These are phyloP conservation scores for Cylindrotheca fusiformis DNA, from an alignment of 108 stramenopile genomes.

Conservation along the genomic window DNA sequence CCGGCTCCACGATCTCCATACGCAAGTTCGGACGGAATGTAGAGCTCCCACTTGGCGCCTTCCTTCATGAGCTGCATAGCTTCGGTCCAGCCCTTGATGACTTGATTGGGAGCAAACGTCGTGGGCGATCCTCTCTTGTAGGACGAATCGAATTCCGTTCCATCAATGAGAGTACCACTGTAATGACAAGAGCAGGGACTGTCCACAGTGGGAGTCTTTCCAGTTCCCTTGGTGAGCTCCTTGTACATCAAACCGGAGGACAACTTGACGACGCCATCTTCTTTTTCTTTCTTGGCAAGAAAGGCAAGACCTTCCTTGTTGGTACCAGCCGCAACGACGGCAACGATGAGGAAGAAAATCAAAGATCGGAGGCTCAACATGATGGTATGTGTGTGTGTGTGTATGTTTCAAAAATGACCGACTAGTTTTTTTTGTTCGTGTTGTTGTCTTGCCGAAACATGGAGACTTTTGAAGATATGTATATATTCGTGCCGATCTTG, in stretches of 20 bases:
- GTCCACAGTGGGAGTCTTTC: slow-evolving; percentile 61
- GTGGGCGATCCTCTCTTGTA: slow-evolving; percentile 84
- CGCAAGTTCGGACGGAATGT: slow-evolving; percentile 88
- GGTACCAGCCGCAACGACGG: slow-evolving; percentile 59
- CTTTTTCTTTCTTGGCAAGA: slow-evolving; percentile 71
- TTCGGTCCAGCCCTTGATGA: slow-evolving; percentile 88
- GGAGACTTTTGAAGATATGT: too few relatives aligned
- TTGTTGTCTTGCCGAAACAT: too few relatives aligned
- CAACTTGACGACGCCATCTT: slow-evolving; percentile 64
- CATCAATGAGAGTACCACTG: slow-evolving; percentile 87
- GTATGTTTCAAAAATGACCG: neutral
- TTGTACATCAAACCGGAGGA: slow-evolving; percentile 84
- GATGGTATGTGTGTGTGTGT: slow-evolving; percentile 17
- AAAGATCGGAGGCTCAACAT: slow-evolving; percentile 44
- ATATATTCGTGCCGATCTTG: too few relatives aligned
- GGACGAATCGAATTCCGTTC: slow-evolving; percentile 89
- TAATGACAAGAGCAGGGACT: slow-evolving; percentile 86
- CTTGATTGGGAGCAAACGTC: slow-evolving; percentile 92
- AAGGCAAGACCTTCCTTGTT: slow-evolving; percentile 60
- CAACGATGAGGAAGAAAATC: slow-evolving; percentile 31
- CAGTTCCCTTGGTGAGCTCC: slow-evolving; percentile 44
- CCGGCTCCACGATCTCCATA: slow-evolving; percentile 88
- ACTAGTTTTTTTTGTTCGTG: too few relatives aligned
- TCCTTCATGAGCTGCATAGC: slow-evolving; percentile 97
- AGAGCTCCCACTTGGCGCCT: slow-evolving; percentile 96